Evolutionary conservation across 176 grass and related monocot genomes (phyloP), one percentile per base, ranked within the genome.

Genomic region (Themeda triandra): DNA sequence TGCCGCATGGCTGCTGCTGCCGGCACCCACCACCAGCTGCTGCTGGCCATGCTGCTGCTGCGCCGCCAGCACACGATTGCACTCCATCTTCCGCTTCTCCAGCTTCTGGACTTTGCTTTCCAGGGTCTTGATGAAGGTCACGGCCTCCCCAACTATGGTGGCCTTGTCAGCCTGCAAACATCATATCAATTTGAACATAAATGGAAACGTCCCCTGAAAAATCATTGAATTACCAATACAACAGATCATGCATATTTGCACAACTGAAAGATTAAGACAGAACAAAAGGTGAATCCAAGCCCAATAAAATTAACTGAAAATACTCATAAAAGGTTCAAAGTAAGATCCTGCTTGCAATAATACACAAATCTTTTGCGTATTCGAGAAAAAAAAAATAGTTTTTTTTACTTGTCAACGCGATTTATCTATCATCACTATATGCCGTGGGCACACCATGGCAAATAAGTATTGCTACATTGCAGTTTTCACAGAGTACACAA

Each of bases 81-180:
- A 83, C n/a, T 93, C 84, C 13, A 85, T 40, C 86, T 96, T 92
- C 27, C 70, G 25, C 60, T 69, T 89, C 75, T 91, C 40, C 30
- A 96, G 40, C n/a, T 21, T 85, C 23, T 92, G 27, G 10, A 89
- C 5, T 10, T 42, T 86, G 24, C 42, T 23, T 76, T 96, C 76
- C 0, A 96, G 91, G 27, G 23, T 36, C 69, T 76, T 89, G 80
- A 96, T 91, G 88, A 91, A 91, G 54, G 46, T 80, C 18, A 89
- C 81, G 0, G 94, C 86, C 56, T 93, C 91, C 33, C 81, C 91
- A 2, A 96, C 91, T 40, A 96, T 87, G 17, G 73, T 93, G 8
- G 86, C 68, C 69, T 93, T 93, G 73, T 93, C 91, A 31, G 85
- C 77, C 91, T 93, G 54, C 7, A 66, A 66, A 44, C 18, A 53